Evolutionary conservation across 1,139 yeast species (phyloP), one percentile per base, ranked within the genome.

Genomic region (Tardiomyces digboiensis): DNA sequence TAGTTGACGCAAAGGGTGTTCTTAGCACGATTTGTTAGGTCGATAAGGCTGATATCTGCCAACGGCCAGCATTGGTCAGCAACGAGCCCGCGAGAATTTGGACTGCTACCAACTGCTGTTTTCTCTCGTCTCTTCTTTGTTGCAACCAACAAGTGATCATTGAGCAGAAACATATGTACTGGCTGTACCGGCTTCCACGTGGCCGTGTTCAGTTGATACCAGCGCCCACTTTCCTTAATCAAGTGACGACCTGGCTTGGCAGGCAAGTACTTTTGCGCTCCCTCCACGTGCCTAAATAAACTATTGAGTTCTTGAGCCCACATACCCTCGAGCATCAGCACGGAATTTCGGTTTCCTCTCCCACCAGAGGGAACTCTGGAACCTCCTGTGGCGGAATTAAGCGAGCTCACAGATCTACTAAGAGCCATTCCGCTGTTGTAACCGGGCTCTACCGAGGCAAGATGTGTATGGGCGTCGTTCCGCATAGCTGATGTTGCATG

Each of bases 161-260:
- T 88, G 50, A 89, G 68, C 10, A 89, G 64, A 54, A 84, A 83
- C 41, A 89, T 65, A 57, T 84, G 94, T 2, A 82, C 80, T 2
- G 88, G 80, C 55, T 84, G 81, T 39, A 82, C 71, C 1, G 88
- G 80, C 58, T 86, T 84, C 79, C 89, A 81, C 18, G 95, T 88
- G 0, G 94, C 91, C 1, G 84, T 78, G 57, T 88, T 88, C 47
- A 89, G 69, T 61, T 89, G 96, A 49, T 75, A 77, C 97, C 97
- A 89, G 43, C 91, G 75, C 1, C 83, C 82, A 61, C 88, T 80
- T 55, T 87, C 93, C 8, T 81, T 76, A 22, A 87, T 67, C 2
- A 89, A 77, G 59, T 88, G 96, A 44, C 97, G 73, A 2, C 93
- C 94, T 0, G 93, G 86, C 6, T 76, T 64, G 1, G 87, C 78